Conservation (phyloP, 495 filamentous ascomycete species). For the Penicillium robsamsonii region DNA sequence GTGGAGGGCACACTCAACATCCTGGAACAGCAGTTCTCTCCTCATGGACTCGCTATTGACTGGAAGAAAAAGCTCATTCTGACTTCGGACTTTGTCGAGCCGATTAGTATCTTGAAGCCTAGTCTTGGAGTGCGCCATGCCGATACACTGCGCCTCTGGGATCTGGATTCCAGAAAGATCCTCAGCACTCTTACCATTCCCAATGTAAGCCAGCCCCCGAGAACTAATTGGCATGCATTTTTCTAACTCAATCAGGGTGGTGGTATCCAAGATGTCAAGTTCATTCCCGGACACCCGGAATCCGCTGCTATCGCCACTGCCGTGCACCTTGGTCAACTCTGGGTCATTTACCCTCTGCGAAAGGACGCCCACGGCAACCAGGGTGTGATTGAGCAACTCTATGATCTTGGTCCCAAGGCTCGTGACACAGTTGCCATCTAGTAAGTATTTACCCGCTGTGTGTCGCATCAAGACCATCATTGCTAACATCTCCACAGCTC, state of each 20-base stretch:
- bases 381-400: constrained; percentile 56
- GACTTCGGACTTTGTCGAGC: constrained; percentile 62
- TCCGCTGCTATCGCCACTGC: constrained; percentile 59
- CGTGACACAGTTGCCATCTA: constrained; percentile 60
- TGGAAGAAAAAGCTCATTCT: constrained; percentile 55
- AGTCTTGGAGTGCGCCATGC: constrained; percentile 50
- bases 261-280: constrained; percentile 65
- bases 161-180: constrained; percentile 50
- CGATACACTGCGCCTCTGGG: constrained; percentile 60
- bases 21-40: constrained; percentile 57
- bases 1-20: constrained; percentile 50
- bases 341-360: constrained; percentile 64
- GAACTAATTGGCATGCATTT: background rate
- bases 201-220: constrained; percentile 35
- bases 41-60: constrained; percentile 59
- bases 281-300: constrained; percentile 61
- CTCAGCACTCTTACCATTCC: constrained; percentile 62
- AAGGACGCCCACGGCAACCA: constrained; percentile 52
- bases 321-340: constrained; percentile 60
- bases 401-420: constrained; percentile 56
- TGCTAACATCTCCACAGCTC: constrained; percentile 31
- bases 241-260: constrained; percentile 36
- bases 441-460: constrained; percentile 15
- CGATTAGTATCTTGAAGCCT: constrained; percentile 58
- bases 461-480: background rate